phyloP scores from a whole-genome alignment of 2,329 filamentous ascomycete genomes.

The Botrytis sinoallii region DNA sequence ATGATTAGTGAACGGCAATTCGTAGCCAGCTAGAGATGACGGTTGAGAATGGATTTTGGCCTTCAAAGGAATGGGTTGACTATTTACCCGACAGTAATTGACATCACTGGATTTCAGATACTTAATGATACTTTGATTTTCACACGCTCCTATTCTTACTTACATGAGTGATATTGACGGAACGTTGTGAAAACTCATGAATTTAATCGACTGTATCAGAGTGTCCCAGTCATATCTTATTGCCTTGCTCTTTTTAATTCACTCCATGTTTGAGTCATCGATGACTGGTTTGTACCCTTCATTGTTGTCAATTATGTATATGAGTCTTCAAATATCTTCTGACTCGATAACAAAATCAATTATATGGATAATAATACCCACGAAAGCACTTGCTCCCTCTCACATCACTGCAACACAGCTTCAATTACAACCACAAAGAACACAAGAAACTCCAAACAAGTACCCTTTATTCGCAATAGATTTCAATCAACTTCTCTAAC shows the following conservation, averaged over 20 bases:
- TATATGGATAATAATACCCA: not conserved
- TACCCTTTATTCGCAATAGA: not conserved
- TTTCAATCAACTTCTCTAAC: accelerated
- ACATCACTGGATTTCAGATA: not conserved
- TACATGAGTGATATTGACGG: not conserved
- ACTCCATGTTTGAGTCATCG: not conserved
- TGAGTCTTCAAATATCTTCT: not conserved
- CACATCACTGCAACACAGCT: not conserved
- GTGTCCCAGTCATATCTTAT: not conserved
- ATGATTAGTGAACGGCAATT: not conserved
- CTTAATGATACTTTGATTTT: not conserved
- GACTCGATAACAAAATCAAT: not conserved
- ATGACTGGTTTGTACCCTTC: not conserved
- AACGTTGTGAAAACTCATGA: not conserved
- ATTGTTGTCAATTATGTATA: not conserved
- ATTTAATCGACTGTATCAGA: not conserved
- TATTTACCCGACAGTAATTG: too few species aligned
- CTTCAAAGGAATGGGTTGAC: too few species aligned
- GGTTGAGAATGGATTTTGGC: not conserved
- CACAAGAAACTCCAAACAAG: not conserved
- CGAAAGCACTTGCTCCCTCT: not conserved
- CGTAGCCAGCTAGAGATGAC: not conserved
- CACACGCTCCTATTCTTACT: not conserved
- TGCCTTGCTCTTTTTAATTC: not conserved
- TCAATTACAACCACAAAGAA: not conserved